Evolutionary conservation across 768 basidiomycete species (phyloP).

Genomic region (Phylloporus sp.): DNA sequence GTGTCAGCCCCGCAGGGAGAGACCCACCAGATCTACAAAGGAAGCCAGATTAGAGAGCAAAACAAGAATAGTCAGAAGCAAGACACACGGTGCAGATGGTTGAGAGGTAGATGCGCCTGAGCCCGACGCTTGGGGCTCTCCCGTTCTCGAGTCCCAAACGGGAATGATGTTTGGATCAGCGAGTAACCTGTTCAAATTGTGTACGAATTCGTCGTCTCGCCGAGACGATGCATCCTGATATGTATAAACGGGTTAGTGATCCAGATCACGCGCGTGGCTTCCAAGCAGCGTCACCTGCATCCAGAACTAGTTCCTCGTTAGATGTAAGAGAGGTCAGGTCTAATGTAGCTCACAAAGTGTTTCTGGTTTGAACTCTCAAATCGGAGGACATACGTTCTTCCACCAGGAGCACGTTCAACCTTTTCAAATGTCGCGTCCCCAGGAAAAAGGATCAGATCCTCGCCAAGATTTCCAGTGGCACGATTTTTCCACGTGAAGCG

Average conservation of each 20-base stretch:
- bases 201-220: conserved; percentile 69
- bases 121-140: conserved; percentile 43
- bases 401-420: conserved; percentile 60
- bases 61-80: background rate
- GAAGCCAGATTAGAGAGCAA: background rate
- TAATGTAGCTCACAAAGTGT: conserved; percentile 71
- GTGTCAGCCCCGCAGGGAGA: conserved; percentile 32
- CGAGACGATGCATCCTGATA: conserved; percentile 64
- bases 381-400: conserved; percentile 82
- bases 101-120: conserved; percentile 29
- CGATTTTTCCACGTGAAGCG: conserved; percentile 83
- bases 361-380: conserved; percentile 87
- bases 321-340: background rate
- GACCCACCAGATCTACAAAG: conserved; percentile 11
- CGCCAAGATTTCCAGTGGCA: conserved; percentile 53
- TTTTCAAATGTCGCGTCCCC: conserved; percentile 79
- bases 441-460: conserved; percentile 87
- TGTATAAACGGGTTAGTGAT: background rate
- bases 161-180: conserved; percentile 61
- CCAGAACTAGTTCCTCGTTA: conserved; percentile 60
- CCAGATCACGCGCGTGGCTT: background rate
- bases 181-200: conserved; percentile 68
- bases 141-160: conserved; percentile 48
- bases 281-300: conserved; percentile 57
- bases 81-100: conserved; percentile 28